Conservation (phyloP, 75 land plant species). For the Sequoiadendron giganteum region DNA sequence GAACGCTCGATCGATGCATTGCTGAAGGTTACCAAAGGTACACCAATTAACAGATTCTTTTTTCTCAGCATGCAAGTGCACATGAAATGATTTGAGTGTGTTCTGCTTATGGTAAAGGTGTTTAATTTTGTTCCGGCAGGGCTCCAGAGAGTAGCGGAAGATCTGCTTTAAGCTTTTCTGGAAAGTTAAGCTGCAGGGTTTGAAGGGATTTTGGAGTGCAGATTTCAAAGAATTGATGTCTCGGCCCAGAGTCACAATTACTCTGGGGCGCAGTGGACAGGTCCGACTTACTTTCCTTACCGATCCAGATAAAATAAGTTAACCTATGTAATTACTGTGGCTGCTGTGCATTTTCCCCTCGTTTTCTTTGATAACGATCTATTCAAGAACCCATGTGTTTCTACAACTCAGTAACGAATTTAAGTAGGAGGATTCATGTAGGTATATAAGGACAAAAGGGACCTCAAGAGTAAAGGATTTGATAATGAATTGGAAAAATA, state of each 20-base stretch:
- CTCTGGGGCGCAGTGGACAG: slow-evolving; percentile 36
- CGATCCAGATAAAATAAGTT: neutral
- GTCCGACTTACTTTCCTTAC: slow-evolving; percentile 7
- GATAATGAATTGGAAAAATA: neutral
- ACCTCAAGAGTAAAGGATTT: too few species aligned
- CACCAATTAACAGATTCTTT: neutral
- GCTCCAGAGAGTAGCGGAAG: neutral
- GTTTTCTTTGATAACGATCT: neutral
- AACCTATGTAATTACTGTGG: neutral
- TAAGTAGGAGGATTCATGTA: neutral
- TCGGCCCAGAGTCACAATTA: slow-evolving; percentile 34
- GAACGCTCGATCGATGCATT: neutral
- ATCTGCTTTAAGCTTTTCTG: neutral
- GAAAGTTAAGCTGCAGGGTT: neutral
- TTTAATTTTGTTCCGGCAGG: neutral
- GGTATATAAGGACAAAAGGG: neutral
- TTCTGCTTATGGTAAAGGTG: neutral
- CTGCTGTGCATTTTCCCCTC: neutral
- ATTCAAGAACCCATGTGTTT: neutral
- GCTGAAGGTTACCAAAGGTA: neutral
- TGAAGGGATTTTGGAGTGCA: neutral
- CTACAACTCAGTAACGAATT: neutral
- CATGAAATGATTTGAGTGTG: neutral
- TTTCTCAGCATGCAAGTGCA: neutral
- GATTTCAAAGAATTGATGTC: slow-evolving; percentile 3